A percentile compares a stretch with the other conserved stretches of the same genome.
Evolutionary conservation across 331 rosid species (phyloP).

Genomic region (Dryas integrifolia): DNA sequence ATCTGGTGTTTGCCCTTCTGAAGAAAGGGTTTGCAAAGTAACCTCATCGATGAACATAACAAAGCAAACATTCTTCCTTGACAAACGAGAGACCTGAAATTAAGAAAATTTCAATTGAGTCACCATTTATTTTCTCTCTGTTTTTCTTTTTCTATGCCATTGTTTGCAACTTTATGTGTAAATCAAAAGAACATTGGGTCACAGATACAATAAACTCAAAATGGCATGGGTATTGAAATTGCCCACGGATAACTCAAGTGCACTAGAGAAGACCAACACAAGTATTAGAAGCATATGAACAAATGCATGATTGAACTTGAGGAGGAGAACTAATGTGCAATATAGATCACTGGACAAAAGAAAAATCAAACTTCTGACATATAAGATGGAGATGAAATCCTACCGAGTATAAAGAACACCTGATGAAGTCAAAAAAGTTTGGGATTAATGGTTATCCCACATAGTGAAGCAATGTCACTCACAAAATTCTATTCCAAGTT

Average conservation of each 20-base stretch:
- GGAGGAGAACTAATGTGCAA: background rate
- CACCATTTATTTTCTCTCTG: background rate
- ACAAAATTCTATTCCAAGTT: background rate
- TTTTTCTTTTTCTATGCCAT: too few species aligned
- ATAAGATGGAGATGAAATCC: background rate
- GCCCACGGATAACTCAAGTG: background rate
- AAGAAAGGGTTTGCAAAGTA: constrained; percentile 57
- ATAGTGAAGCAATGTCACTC: background rate
- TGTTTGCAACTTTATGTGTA: background rate
- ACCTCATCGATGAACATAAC: constrained; percentile 82
- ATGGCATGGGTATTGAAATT: background rate
- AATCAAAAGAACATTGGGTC: background rate
- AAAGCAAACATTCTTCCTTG: constrained; percentile 88
- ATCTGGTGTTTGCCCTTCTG: constrained; percentile 72
- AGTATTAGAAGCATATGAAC: background rate
- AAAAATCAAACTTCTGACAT: background rate
- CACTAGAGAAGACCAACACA: background rate
- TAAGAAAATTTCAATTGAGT: constrained; percentile 2
- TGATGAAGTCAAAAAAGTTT: background rate
- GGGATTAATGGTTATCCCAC: background rate
- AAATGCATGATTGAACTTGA: background rate
- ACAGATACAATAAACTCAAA: background rate
- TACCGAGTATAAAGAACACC: background rate
- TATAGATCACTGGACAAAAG: background rate
- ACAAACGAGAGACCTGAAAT: constrained; percentile 74